Conservation (phyloP, 2,329 filamentous ascomycete species). For the Colletotrichum cuscutae region DNA sequence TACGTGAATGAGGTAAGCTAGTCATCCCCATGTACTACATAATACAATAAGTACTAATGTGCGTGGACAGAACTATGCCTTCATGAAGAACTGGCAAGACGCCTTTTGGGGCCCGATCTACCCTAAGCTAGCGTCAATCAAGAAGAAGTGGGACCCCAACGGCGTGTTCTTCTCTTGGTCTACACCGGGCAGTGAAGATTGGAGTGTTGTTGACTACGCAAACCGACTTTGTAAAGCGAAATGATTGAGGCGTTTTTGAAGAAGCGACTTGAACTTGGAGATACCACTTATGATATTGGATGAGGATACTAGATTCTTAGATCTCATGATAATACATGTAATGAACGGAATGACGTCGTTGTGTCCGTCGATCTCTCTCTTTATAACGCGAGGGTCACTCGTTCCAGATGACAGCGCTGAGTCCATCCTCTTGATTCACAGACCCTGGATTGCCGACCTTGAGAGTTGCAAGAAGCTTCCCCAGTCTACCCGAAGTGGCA, state of each 20-base stretch:
- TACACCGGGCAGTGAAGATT: conserved; percentile 34
- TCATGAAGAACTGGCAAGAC: conserved; percentile 35
- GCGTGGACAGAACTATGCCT: conserved; percentile 27
- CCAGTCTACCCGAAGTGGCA: conserved; percentile 63
- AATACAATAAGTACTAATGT: neutral
- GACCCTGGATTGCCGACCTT: conserved; percentile 52
- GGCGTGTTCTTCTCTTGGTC: conserved; percentile 53
- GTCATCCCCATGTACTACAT: accelerated
- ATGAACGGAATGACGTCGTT: neutral
- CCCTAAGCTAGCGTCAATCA: conserved; percentile 51
- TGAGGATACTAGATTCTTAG: neutral
- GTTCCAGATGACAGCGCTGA: conserved; percentile 60
- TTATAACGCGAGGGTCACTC: conserved; percentile 45
- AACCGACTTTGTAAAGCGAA: conserved; percentile 33
- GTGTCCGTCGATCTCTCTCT: neutral
- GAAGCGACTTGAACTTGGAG: neutral
- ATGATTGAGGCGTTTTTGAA: neutral
- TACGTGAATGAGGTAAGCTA: conserved; percentile 32
- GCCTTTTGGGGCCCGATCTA: conserved; percentile 33
- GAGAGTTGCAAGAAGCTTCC: conserved; percentile 54
- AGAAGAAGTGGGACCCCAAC: conserved; percentile 60
- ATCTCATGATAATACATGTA: neutral
- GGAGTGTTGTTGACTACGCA: conserved; percentile 32
- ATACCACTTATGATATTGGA: conserved; percentile 8
- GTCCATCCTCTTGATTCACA: conserved; percentile 56